Base-by-base conservation (phyloP, 257 asterid genomes). In the Cruciata laevipes region DNA sequence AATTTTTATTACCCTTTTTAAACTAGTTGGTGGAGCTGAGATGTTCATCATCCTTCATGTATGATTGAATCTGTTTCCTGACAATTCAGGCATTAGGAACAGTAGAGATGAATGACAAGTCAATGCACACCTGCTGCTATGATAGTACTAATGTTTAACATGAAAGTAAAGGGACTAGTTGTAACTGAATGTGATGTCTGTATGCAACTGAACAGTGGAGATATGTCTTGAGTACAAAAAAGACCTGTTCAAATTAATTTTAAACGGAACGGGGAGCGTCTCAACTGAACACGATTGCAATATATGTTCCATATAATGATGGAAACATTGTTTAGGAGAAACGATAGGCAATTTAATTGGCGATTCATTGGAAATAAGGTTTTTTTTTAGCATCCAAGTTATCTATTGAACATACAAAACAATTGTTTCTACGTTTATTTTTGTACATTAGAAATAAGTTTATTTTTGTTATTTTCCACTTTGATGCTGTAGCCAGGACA, bases 21-120 rank as follows among this genome's bases (percentile, higher is more conserved):
- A 47, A 47, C 55, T 16, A 47, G 55, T 47, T 23, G 56, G 57
- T 12, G 67, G 9, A 40, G 32, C 21, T 63, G 67, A 18, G 51
- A 63, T 37, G 51, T 42, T 67, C 35, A 55, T 24, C 42, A 55
- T 24, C 42, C 16, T 14, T 24, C 53, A 3, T 37, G 51, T 42
- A 42, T 42, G 51, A 13, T 12, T 37, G 53, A 17, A 7, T 53
- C 71, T 21, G 31, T 49, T 55, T 21, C 55, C 18, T 25, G 35
- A 53, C 37, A 67, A 55, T 33, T 27, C 38, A 53, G 63, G 37
- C 52, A 33, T 52, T 7, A 2, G 6, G 24, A 67, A 67, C 71
- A 67, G 64, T 53, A 35, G 21, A 3, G 37, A 55, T 21, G 71
- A 67, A 67, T 67, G 71, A 67, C 71, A 55, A 67, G 25, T 21